Evolutionary conservation across 352 stramenopile species (phyloP).

Genomic region (Phytophthora constricta): DNA sequence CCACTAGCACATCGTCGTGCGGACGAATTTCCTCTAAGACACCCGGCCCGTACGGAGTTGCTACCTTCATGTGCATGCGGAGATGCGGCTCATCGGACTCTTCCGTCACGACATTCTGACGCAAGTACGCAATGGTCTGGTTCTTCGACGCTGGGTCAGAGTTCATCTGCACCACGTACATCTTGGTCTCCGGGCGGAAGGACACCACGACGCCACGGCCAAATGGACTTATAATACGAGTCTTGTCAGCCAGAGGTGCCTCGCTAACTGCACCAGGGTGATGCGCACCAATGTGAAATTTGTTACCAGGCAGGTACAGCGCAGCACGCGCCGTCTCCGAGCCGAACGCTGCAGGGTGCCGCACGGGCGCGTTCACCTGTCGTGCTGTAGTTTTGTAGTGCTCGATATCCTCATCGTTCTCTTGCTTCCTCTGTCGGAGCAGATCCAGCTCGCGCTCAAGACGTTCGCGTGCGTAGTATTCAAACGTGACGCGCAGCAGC

Average conservation of each 20-base stretch:
- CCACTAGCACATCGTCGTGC: conserved; percentile 68
- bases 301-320: conserved; percentile 81
- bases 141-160: conserved; percentile 63
- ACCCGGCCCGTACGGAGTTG: conserved; percentile 75
- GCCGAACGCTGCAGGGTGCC: conserved; percentile 80
- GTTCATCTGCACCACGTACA: conserved; percentile 86
- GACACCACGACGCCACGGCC: conserved; percentile 73
- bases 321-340: conserved; percentile 50
- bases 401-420: conserved; percentile 73
- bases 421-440: conserved; percentile 61
- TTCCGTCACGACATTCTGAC: conserved; percentile 68
- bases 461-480: conserved; percentile 55
- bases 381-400: conserved; percentile 62
- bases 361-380: conserved; percentile 49
- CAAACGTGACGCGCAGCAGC: conserved; percentile 65
- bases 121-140: conserved; percentile 73
- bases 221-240: conserved; percentile 76
- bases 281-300: conserved; percentile 66
- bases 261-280: conserved; percentile 71
- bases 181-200: conserved; percentile 75
- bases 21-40: conserved; percentile 72
- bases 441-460: conserved; percentile 46
- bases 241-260: conserved; percentile 75
- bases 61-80: conserved; percentile 82
- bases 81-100: conserved; percentile 69